phyloP scores from a whole-genome alignment of 176 grass and related monocot species.

The Triticum monococcum region DNA sequence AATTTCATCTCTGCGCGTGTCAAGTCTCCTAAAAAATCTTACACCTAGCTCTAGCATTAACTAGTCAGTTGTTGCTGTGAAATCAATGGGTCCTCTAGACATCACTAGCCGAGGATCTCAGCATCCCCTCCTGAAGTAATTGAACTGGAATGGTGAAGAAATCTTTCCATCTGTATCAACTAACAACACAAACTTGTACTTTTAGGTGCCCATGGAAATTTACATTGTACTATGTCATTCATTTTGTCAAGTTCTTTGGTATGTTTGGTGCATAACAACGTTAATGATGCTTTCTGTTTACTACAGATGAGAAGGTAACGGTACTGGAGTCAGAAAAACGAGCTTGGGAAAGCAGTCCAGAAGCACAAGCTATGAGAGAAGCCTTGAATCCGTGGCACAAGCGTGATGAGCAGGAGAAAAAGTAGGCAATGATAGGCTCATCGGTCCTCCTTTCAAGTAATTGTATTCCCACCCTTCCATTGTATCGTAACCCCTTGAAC shows the following conservation, averaged over 20 bases:
- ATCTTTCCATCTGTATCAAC: neutral
- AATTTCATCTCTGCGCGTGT: neutral
- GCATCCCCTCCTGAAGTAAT: neutral
- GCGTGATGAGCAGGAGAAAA: conserved; percentile 52
- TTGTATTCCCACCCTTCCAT: neutral
- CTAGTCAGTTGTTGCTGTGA: neutral
- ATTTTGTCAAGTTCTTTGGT: neutral
- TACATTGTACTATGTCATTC: neutral
- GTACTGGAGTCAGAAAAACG: conserved; percentile 79
- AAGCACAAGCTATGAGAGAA: conserved; percentile 75
- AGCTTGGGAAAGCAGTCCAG: conserved; percentile 76
- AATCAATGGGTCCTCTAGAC: neutral
- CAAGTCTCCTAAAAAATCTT: neutral
- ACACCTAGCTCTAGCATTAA: neutral
- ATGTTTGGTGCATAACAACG: neutral
- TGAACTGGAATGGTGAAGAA: neutral
- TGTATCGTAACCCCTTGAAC: neutral
- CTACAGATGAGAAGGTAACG: conserved; percentile 79
- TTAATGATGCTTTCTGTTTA: neutral
- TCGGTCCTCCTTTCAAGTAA: conserved; percentile 13
- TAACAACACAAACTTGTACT: neutral
- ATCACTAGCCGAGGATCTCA: neutral
- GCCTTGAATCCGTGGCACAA: conserved; percentile 86
- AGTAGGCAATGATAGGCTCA: conserved; percentile 18
- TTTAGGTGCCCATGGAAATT: neutral